A percentile compares a stretch with the other conserved stretches of the same genome.
Evolutionary conservation across 257 asterid species (phyloP).

Genomic region (Gentiana straminea): DNA sequence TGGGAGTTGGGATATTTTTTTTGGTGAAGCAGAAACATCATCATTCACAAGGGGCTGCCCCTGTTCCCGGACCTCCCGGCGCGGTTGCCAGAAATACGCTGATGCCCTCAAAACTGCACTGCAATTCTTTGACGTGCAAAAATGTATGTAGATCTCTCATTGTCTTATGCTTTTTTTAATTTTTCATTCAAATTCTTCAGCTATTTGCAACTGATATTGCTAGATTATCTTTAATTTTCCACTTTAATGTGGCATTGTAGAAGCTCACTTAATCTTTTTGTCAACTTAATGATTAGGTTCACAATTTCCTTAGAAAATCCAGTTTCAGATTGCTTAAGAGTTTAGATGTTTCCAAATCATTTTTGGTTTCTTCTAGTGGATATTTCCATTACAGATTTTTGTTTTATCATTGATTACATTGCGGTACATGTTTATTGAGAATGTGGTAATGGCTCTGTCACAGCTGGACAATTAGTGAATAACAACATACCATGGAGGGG

Average conservation of each 20-base stretch:
- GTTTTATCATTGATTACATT: too few relatives aligned
- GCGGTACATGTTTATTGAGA: too few relatives aligned
- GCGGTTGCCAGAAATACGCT: slow-evolving; percentile 41
- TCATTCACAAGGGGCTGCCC: slow-evolving; percentile 40
- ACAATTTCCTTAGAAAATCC: too few relatives aligned
- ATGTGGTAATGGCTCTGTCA: slow-evolving; percentile 6
- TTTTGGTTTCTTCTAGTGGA: too few relatives aligned
- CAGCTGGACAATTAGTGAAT: slow-evolving; percentile 75
- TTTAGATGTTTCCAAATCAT: too few relatives aligned
- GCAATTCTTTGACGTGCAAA: slow-evolving; percentile 79
- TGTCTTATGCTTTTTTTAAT: neutral
- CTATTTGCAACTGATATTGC: too few relatives aligned
- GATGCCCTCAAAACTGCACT: slow-evolving; percentile 61
- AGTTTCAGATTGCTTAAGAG: too few relatives aligned
- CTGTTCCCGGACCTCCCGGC: slow-evolving; percentile 71
- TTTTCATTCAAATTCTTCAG: neutral
- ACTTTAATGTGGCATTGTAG: too few relatives aligned
- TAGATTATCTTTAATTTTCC: too few relatives aligned
- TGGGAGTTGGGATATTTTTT: slow-evolving; percentile 28
- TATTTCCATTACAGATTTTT: too few relatives aligned
- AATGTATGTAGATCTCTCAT: slow-evolving; percentile 29
- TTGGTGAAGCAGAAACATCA: slow-evolving; percentile 24
- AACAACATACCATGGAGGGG: slow-evolving; percentile 77
- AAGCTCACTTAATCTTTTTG: too few relatives aligned
- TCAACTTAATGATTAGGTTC: too few relatives aligned